Evolutionary conservation across 2,329 filamentous ascomycete genomes (phyloP), one percentile per base, ranked within the genome.

Genomic region (Pseudogymnoascus sp.): DNA sequence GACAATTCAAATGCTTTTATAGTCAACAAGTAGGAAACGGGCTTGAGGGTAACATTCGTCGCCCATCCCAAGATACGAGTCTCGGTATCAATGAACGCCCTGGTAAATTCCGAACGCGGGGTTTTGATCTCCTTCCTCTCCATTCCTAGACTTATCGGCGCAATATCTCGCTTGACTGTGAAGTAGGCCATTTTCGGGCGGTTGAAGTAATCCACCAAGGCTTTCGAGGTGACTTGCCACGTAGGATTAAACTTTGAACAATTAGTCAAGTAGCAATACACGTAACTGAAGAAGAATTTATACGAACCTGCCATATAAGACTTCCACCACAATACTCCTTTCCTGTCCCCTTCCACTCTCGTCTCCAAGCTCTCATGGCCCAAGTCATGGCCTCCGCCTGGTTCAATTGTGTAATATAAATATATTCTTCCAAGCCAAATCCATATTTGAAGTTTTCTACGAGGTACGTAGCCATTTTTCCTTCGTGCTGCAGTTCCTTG

Each of bases 401-500:
- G 79, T 88, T 83, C 50, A 88, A 75, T 75, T 88, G 85, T 37
- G 85, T 88, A 65, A 76, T 78, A 74, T 89, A 91, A 67, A 90
- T 81, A 68, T 87, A 89, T 64, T 86, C 81, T 76, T 89, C 83
- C 5, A 86, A 70, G 6, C 81, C 79, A 40, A 81, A 38, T 3
- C 75, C 81, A 67, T 84, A 90, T 2, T 89, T 84, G 71, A 96
- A 84, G 76, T 96, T 96, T 75, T 96, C 92, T 6, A 90, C 89
- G 4, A 96, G 79, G 71, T 96, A 96, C 4, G 91, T 85, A 2
- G 91, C 91, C 63, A 96, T 85, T 41, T 90, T 82, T 33, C 91
- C 84, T 75, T 95, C 89, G 72, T 96, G 90, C 0, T 92, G 91
- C 61, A 87, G 87, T 2, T 91, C 92, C 76, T 96, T 96, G 79